Evolutionary conservation across 1,139 yeast species (phyloP).

Genomic region (Protomyces arabidopsidicola): DNA sequence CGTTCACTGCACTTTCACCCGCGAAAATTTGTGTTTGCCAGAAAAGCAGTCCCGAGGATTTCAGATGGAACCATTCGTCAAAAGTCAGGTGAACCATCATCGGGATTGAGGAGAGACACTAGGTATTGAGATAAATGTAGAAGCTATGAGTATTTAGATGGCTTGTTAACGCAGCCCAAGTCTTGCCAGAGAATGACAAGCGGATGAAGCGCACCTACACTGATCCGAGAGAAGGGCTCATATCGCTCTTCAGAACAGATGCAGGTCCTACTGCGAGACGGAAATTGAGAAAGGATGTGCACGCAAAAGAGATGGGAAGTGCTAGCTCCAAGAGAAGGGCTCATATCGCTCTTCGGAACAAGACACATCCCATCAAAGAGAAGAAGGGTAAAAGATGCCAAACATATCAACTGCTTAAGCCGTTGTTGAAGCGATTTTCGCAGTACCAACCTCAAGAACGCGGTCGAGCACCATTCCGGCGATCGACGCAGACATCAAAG

Average conservation of each 20-base stretch:
- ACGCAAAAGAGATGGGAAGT: not conserved
- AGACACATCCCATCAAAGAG: not conserved
- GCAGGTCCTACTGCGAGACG: not conserved
- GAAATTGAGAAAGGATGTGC: not conserved
- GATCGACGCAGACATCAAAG: conserved; percentile 57
- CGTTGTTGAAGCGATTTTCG: not conserved
- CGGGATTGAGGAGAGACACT: too few species aligned
- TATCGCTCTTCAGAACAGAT: not conserved
- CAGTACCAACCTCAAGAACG: not conserved
- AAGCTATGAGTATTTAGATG: too few species aligned
- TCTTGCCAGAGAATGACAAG: not conserved
- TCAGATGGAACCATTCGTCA: not conserved
- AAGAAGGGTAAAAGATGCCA: not conserved
- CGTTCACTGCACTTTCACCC: not conserved
- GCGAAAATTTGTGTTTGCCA: not conserved
- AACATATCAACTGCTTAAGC: not conserved
- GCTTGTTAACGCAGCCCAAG: too few species aligned
- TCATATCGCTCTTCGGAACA: not conserved
- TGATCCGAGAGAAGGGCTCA: not conserved
- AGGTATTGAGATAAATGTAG: too few species aligned
- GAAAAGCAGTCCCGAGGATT: not conserved
- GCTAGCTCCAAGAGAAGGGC: not conserved
- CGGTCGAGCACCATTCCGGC: conserved; percentile 59
- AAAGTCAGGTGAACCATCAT: too few species aligned
- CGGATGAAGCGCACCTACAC: conserved; percentile 12